Evolutionary conservation across 768 basidiomycete species (phyloP), one percentile per base, ranked within the genome.

Genomic region (Boletus pseudo-olivaceus): DNA sequence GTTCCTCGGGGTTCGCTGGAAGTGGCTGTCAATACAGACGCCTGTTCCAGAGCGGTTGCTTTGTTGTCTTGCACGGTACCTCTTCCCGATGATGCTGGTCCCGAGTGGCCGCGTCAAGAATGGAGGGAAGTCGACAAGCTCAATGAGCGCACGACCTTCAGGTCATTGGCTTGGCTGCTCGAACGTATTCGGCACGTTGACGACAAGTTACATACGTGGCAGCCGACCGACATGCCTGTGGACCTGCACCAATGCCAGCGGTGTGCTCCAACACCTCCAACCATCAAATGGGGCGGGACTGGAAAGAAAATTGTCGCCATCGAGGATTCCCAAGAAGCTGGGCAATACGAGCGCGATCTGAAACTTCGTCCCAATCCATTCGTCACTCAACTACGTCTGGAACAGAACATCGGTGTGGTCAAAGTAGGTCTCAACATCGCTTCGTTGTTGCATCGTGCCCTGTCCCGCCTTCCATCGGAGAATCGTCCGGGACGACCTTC

Each of bases 121-220:
- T 97, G 91, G 92, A 74, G 72, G 39, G 88, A 93, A 61, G 83
- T 98, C 41, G 92, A 96, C 68, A 87, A 90, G 60, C 76, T 92
- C 9, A 87, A 95, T 61, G 91, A 96, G 65, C 85, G 93, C 4
- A 75, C 80, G 11, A 87, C 84, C 1, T 96, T 94, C 76, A 83
- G 82, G 56, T 77, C 85, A 5, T 67, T 96, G 15, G 88, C 93
- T 2, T 98, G 95, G 94, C 72, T 97, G 19, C 74, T 92, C 23
- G 90, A 94, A 65, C 83, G 92, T 47, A 79, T 95, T 56, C 84
- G 89, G 12, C 82, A 85, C 54, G 81, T 93, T 53, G 82, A 87
- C 23, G 83, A 82, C 35, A 73, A 79, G 53, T 80, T 88, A 61
- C 73, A 72, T 27, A 63, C 75, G 3, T 98, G 95, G 95, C 86